phyloP scores from a whole-genome alignment of 1,284 basidiomycete species.

The Austropuccinia psidii region DNA sequence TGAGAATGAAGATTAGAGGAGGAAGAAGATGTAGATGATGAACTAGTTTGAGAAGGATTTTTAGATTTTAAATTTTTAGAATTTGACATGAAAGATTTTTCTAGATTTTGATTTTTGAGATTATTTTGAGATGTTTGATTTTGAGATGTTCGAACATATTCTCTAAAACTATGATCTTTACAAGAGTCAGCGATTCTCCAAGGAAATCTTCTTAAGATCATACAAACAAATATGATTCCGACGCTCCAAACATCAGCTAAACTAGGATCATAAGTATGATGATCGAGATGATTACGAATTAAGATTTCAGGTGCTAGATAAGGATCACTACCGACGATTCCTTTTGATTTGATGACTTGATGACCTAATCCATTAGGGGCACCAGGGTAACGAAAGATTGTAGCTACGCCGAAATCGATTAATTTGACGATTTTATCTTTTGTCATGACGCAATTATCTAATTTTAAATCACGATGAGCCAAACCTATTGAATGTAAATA shows the following conservation, averaged over 20 bases:
- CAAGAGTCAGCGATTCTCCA: conserved; percentile 98
- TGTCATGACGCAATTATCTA: conserved; percentile 99
- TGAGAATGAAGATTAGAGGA: background rate
- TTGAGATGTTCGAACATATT: conserved; percentile 58
- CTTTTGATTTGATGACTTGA: conserved; percentile 66
- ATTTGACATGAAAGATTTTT: background rate
- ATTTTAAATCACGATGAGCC: conserved; percentile 95
- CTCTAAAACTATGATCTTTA: conserved; percentile 79
- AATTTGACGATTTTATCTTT: conserved; percentile 88
- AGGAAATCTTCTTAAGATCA: conserved; percentile 93
- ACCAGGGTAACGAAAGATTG: conserved; percentile 97
- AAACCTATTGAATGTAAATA: conserved; percentile 96
- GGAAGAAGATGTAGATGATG: background rate
- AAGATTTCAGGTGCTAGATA: conserved; percentile 99
- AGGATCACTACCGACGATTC: conserved; percentile 93
- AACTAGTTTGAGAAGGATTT: background rate
- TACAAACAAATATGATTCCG: conserved; percentile 98
- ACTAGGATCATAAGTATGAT: conserved; percentile 80
- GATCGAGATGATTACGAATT: conserved; percentile 38
- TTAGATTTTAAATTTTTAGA: background rate
- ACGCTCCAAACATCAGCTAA: conserved; percentile 98
- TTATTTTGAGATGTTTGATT: background rate
- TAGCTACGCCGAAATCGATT: conserved; percentile 98
- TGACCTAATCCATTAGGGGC: background rate
- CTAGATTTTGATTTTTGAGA: background rate